Percentiles rank a stretch among this genome's conserved stretches.
Conservation (phyloP, 2,329 filamentous ascomycete species). For the Pseudocercospora fuligena region DNA sequence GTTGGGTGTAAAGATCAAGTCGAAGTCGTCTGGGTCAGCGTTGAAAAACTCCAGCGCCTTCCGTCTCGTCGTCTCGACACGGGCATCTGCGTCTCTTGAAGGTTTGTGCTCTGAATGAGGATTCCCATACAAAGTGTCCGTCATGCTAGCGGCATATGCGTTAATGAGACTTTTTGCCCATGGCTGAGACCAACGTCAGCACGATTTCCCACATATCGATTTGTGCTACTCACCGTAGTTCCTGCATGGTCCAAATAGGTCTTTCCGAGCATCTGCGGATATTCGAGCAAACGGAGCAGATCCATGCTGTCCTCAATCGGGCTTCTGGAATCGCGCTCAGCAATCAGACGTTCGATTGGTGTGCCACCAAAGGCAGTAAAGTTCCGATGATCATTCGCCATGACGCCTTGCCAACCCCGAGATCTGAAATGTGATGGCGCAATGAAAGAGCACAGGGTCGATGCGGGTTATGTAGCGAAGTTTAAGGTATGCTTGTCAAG, state of each 20-base stretch:
- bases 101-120: conserved; percentile 84
- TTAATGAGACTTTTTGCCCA: conserved; percentile 73
- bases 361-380: conserved; percentile 13
- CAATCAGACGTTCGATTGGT: conserved; percentile 14
- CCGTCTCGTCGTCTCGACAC: conserved; percentile 76
- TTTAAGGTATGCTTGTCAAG: conserved; percentile 1
- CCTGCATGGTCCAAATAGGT: conserved; percentile 89
- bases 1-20: conserved; percentile 88
- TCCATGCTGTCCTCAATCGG: conserved; percentile 48
- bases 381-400: conserved; percentile 7
- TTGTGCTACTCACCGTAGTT: conserved; percentile 59
- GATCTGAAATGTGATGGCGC: conserved; percentile 3
- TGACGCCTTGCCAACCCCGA: conserved; percentile 7
- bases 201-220: neutral
- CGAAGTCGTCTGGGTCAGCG: conserved; percentile 78
- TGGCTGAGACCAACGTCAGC: conserved; percentile 9
- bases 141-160: conserved; percentile 75
- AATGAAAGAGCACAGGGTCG: conserved; percentile 8
- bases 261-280: conserved; percentile 45
- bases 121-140: conserved; percentile 79
- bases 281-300: conserved; percentile 51
- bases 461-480: neutral
- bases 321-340: conserved; percentile 20
- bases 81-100: conserved; percentile 74
- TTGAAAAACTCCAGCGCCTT: conserved; percentile 78